Evolutionary conservation across 2,329 filamentous ascomycete species (phyloP).

Genomic region (Hymenoscyphus fraxineus): DNA sequence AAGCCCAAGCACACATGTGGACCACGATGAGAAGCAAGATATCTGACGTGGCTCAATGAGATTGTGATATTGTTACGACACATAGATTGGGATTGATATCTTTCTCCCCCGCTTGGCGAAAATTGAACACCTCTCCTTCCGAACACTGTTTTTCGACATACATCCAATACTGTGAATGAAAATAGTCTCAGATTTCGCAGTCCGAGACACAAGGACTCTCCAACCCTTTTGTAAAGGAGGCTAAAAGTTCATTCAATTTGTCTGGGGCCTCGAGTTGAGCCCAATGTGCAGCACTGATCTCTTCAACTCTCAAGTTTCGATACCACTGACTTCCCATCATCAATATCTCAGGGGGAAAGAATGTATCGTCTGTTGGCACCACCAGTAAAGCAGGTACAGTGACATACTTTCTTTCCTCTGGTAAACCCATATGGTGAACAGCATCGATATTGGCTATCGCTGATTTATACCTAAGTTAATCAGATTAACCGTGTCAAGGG

Average conservation of each 20-base stretch:
- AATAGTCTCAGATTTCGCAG: neutral
- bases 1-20: neutral
- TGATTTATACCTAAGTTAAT: slow-evolving; percentile 3
- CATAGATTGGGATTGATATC: neutral
- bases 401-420: neutral
- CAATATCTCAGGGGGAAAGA: neutral
- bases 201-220: neutral
- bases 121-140: neutral
- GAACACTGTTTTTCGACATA: neutral
- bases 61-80: neutral
- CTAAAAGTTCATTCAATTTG: neutral
- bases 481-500: neutral
- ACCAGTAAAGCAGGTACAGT: neutral
- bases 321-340: neutral
- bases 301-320: slow-evolving; percentile 3
- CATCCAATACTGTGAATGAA: neutral
- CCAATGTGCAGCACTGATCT: slow-evolving; percentile 8
- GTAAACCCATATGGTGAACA: neutral
- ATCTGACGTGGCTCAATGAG: neutral
- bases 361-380: slow-evolving; percentile 2
- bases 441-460: neutral
- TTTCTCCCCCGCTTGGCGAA: too few relatives aligned
- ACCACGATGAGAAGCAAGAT: too few relatives aligned
- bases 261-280: slow-evolving; percentile 4
- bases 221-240: neutral